A percentile compares a stretch with the other conserved stretches of the same genome.
Evolutionary conservation across 371 early-diverging fungal genomes (phyloP).

Genomic region (Syncephalastrum contaminatum): DNA sequence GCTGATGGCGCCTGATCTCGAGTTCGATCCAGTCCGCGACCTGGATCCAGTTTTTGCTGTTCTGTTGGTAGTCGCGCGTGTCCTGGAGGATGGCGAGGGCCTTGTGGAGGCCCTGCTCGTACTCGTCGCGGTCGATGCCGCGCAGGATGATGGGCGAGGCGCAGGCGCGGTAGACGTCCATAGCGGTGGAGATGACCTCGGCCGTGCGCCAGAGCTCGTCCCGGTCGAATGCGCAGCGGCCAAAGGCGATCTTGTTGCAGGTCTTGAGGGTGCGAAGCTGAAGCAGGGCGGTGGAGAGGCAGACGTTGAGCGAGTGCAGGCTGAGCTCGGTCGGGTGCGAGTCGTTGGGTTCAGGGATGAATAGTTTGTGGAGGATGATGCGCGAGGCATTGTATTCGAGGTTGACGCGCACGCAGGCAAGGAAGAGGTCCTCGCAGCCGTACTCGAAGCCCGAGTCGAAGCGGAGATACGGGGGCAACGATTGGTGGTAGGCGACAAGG

Average conservation of each 20-base stretch:
- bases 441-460: constrained; percentile 50
- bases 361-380: constrained; percentile 46
- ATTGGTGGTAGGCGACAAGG: constrained; percentile 22
- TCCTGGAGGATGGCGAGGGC: constrained; percentile 26
- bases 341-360: constrained; percentile 42
- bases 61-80: constrained; percentile 29
- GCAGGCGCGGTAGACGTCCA: constrained; percentile 37
- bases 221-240: constrained; percentile 46
- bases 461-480: constrained; percentile 37
- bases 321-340: constrained; percentile 31
- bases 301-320: constrained; percentile 42
- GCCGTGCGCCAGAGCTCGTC: constrained; percentile 46
- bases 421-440: constrained; percentile 36
- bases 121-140: constrained; percentile 22
- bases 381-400: constrained; percentile 48
- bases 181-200: constrained; percentile 36
- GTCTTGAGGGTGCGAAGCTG: constrained; percentile 35
- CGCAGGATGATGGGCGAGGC: constrained; percentile 25
- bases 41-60: constrained; percentile 35
- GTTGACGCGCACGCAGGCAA: constrained; percentile 42
- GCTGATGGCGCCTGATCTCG: constrained; percentile 39
- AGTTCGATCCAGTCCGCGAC: constrained; percentile 43
- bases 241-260: constrained; percentile 20
- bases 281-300: constrained; percentile 29
- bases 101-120: constrained; percentile 29